Evolutionary conservation across 768 basidiomycete species (phyloP), one percentile per base, ranked within the genome.

Genomic region (Rhodotorula paludigena): DNA sequence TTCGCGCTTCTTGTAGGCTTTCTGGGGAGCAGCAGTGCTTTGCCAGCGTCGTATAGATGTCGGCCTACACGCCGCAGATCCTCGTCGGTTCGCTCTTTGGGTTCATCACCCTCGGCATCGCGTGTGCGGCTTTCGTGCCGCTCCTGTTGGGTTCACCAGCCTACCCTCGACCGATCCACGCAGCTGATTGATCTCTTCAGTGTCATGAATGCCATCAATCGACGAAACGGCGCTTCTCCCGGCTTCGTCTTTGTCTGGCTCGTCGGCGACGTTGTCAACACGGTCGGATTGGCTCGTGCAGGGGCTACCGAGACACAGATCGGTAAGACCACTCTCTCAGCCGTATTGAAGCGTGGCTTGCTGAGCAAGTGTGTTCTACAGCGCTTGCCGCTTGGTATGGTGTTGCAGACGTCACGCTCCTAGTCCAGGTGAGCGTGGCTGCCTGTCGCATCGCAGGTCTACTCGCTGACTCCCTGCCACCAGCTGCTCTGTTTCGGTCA

Each of bases 401-500:
- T 20, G 14, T 51, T 30, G 63, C 56, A 0, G 63, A 56, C 21
- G 21, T 18, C 21, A 5, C 21, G 7, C 35, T 30, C 7, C 28
- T 47, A n/a, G 15, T 44, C 9, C 28, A 18, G 36, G 33, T 35
- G 51, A 15, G 39, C 32, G 6, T 2, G 8, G 10, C 51, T 11
- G 1, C 23, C 30, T 18, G 3, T 11, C 8, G 4, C 11, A 3
- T 10, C 5, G 32, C 28, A 8, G 32, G 16, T 28, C 1, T 45
- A 11, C 8, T 18, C 6, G 45, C 21, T 45, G 20, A 10, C 25
- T 25, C 23, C n/a, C 4, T 10, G 12, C 38, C n/a, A n/a, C 18
- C 57, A 64, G 42, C 57, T 65, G 10, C 14, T 5, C 16, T 12
- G 14, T 9, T 65, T 57, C 57, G 64, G 64, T 15, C 64, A 65